Evolutionary conservation across 352 stramenopile species (phyloP), one percentile per base, ranked within the genome.

Genomic region (Pythium phragmiticola): DNA sequence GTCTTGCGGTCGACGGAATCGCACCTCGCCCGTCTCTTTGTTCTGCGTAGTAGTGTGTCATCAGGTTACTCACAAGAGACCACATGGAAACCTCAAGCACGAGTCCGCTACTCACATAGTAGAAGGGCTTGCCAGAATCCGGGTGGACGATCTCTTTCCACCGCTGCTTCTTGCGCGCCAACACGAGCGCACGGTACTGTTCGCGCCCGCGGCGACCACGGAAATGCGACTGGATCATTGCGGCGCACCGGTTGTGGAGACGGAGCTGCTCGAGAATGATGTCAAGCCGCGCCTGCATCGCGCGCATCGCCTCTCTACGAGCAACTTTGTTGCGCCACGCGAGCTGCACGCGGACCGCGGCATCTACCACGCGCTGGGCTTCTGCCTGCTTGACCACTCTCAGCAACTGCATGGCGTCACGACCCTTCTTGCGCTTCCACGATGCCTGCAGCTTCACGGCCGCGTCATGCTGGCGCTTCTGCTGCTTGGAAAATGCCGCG

Each of bases 141-240:
- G 86, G 75, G 19, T 94, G 87, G 46, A 82, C 72, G 37, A 98
- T 84, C 61, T 91, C 73, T 74, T 98, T 98, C 95, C 95, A 98
- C 23, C 88, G 76, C 41, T 82, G 76, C 59, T 93, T 89, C 58
- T 92, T 90, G 19, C 79, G 55, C 50, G 82, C 65, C 39, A 87
- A 34, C 14, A 80, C 67, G 16, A 73, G 76, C 47, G 77, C 63
- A 14, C 65, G 74, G 48, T 92, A 92, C 36, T 68, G 71, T 57
- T 83, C 71, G 6, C 94, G 78, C 0, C 88, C 90, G 11, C 78
- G 68, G 17, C 78, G 77, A 30, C 92, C 90, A 46, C 88, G 73
- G 60, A 81, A 95, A 36, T 79, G 74, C 21, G 87, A 77, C 59
- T 91, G 78, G 17, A 98, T 91, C 1, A 80, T 75, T 4, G 85